These are phyloP conservation scores for Phyllosticta paracitricarpa DNA, from an alignment of 2,329 filamentous ascomycete species.

Conservation along the genomic window DNA sequence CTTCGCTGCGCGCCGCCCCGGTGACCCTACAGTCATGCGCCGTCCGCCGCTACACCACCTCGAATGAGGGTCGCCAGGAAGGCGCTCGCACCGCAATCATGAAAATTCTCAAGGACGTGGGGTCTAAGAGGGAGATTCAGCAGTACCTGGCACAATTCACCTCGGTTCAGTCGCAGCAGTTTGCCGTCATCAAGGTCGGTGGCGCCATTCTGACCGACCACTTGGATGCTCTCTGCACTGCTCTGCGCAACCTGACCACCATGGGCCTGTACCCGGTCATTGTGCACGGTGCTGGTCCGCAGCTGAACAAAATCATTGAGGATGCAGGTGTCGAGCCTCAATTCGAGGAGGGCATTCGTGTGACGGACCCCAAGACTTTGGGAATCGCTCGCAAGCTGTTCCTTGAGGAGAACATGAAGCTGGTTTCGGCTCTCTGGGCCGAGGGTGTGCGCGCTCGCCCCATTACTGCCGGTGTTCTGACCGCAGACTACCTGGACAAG, in stretches of 20 bases:
- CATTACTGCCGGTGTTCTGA: conserved; percentile 81
- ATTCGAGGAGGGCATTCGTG: conserved; percentile 91
- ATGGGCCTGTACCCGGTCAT: conserved; percentile 92
- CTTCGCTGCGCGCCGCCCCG: conserved; percentile 6
- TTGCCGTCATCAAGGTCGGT: conserved; percentile 96
- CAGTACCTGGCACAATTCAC: conserved; percentile 97
- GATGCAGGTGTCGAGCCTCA: conserved; percentile 87
- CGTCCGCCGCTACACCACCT: conserved; percentile 7
- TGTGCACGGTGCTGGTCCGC: conserved; percentile 88
- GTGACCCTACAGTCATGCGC: conserved; percentile 5
- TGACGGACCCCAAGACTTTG: conserved; percentile 92
- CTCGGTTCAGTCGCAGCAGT: conserved; percentile 91
- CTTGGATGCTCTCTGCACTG: conserved; percentile 80
- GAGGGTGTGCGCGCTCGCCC: conserved; percentile 80
- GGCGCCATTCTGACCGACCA: conserved; percentile 93
- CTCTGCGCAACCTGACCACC: conserved; percentile 84
- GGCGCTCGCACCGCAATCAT: conserved; percentile 58
- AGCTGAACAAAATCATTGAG: conserved; percentile 85
- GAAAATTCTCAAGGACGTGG: conserved; percentile 88
- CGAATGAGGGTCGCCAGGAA: conserved; percentile 9
- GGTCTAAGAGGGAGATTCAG: conserved; percentile 90
- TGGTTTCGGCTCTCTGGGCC: conserved; percentile 75
- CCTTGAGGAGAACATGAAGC: conserved; percentile 86
- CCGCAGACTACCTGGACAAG: conserved; percentile 90
- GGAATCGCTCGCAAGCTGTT: conserved; percentile 87